A percentile compares a stretch with the other conserved stretches of the same genome.
phyloP scores from a whole-genome alignment of 1,284 basidiomycete genomes.

The Ustilago curta region DNA sequence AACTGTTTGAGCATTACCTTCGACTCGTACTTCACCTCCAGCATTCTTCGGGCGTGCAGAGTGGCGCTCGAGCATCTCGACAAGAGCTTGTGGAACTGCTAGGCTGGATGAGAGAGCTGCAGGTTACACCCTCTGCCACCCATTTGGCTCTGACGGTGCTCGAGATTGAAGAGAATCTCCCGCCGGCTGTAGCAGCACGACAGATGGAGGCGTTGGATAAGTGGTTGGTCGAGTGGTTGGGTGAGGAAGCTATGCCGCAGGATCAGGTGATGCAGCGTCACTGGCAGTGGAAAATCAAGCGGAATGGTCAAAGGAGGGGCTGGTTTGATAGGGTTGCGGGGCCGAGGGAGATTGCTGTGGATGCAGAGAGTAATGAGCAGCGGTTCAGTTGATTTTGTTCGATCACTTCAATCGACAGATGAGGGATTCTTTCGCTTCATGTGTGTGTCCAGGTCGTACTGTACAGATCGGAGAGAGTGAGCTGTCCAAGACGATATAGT shows the following conservation, averaged over 20 bases:
- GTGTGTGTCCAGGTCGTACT: too few species aligned
- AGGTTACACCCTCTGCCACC: constrained; percentile 20
- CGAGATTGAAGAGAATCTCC: constrained; percentile 38
- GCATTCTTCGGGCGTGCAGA: constrained; percentile 22
- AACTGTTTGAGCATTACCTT: constrained; percentile 41
- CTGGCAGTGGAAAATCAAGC: constrained; percentile 44
- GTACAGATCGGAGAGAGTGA: too few species aligned
- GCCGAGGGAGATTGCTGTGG: not conserved
- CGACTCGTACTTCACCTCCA: constrained; percentile 30
- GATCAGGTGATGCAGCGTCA: constrained; percentile 23
- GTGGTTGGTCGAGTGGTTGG: constrained; percentile 34
- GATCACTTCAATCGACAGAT: too few species aligned
- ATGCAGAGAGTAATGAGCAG: not conserved
- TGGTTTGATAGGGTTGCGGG: constrained; percentile 31
- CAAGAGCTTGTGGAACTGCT: constrained; percentile 33
- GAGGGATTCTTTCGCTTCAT: too few species aligned
- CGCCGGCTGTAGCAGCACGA: constrained; percentile 27
- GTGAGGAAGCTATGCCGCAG: constrained; percentile 16
- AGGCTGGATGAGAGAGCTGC: constrained; percentile 40
- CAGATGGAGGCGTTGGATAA: constrained; percentile 35
- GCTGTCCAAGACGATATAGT: too few species aligned
- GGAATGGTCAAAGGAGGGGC: constrained; percentile 24
- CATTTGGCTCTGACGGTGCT: constrained; percentile 37
- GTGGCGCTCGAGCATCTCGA: not conserved
- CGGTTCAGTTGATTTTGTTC: not conserved